phyloP scores from a whole-genome alignment of 2,329 filamentous ascomycete genomes.

The Emergomyces pasteurianus region DNA sequence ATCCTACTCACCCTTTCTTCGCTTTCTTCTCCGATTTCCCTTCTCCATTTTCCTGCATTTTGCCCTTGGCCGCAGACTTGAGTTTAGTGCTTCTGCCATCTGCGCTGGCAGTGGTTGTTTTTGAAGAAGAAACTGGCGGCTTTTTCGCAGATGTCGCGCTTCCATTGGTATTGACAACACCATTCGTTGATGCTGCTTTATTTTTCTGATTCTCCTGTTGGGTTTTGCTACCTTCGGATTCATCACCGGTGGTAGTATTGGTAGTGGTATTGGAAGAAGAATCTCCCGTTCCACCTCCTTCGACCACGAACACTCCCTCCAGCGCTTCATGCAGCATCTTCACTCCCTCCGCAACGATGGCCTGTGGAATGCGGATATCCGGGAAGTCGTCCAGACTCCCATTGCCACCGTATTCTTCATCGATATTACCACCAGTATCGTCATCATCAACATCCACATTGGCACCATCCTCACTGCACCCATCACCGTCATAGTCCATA shows the following conservation, averaged over 20 bases:
- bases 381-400: background rate
- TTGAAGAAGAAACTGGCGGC: background rate
- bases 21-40: constrained; percentile 7
- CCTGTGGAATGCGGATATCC: constrained; percentile 38
- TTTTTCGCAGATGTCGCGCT: background rate
- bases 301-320: constrained; percentile 25
- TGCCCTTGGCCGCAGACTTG: background rate
- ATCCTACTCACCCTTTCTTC: constrained; percentile 9
- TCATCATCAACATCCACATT: constrained; percentile 7
- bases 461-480: constrained; percentile 3
- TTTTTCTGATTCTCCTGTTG: constrained; percentile 4
- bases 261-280: background rate
- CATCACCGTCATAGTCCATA: background rate
- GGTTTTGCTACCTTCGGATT: background rate
- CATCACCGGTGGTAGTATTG: background rate
- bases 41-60: constrained; percentile 6
- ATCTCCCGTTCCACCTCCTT: constrained; percentile 27
- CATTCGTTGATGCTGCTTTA: background rate
- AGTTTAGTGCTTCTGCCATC: background rate
- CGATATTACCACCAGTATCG: background rate
- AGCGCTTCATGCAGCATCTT: constrained; percentile 41
- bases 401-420: constrained; percentile 4
- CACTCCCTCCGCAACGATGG: constrained; percentile 39
- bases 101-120: background rate
- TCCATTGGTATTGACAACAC: background rate